Percentiles rank a stretch among this genome's conserved stretches.
Evolutionary conservation across 2,329 filamentous ascomycete genomes (phyloP).

Genomic region (Epichloe sibirici): DNA sequence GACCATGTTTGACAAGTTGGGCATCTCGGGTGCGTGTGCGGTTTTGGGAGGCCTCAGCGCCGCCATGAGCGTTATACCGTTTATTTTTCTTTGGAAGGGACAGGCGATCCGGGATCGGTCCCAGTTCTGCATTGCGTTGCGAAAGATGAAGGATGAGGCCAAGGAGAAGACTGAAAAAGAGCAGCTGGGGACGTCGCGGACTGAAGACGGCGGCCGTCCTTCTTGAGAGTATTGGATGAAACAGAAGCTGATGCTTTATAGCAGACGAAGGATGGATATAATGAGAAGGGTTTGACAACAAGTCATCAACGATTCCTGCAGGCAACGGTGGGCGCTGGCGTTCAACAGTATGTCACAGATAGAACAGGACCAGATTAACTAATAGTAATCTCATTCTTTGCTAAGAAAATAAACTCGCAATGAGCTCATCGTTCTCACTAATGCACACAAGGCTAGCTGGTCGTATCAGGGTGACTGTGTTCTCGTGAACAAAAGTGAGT

Average conservation of each 20-base stretch:
- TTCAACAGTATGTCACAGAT: background rate
- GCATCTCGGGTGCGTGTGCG: constrained; percentile 38
- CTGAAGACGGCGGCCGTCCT: background rate
- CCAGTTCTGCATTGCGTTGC: constrained; percentile 50
- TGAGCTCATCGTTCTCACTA: background rate
- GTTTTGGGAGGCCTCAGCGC: constrained; percentile 38
- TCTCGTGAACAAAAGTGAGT: background rate
- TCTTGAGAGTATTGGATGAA: background rate
- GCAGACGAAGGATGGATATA: background rate
- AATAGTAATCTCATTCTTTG: background rate
- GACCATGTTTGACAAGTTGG: constrained; percentile 35
- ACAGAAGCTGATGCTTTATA: background rate
- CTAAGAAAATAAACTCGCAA: background rate
- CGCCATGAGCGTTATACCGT: constrained; percentile 38
- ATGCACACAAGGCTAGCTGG: background rate
- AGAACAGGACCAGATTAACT: background rate
- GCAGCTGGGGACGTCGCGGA: too few species aligned
- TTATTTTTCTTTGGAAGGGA: constrained; percentile 42
- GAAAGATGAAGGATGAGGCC: constrained; percentile 36
- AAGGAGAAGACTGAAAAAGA: constrained; percentile 17
- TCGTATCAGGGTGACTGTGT: background rate
- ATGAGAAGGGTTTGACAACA: background rate
- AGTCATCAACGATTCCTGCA: background rate
- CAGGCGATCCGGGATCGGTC: constrained; percentile 42
- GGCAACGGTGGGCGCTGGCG: background rate